These are phyloP conservation scores for Solanum habrochaites DNA, from an alignment of 257 asterid species.

Conservation along the genomic window DNA sequence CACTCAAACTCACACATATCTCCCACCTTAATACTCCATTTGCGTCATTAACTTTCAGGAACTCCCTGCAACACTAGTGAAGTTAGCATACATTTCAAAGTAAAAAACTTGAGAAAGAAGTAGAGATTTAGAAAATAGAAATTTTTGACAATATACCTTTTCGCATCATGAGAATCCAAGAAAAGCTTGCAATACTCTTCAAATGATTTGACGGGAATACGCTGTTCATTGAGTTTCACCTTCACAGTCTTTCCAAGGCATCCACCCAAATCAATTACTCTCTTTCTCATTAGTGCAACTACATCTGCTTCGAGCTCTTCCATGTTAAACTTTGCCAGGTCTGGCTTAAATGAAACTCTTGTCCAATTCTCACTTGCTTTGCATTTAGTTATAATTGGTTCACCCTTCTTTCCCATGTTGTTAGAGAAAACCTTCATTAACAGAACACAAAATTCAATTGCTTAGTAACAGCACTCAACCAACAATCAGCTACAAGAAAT, in stretches of 20 bases:
- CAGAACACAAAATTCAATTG: neutral
- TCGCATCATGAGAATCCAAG: conserved; percentile 34
- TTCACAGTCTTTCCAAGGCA: conserved; percentile 85
- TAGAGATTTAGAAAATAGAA: neutral
- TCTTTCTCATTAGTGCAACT: conserved; percentile 87
- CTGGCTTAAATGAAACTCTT: conserved; percentile 85
- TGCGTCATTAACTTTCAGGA: conserved; percentile 50
- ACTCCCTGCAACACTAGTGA: conserved; percentile 35
- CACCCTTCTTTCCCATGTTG: conserved; percentile 84
- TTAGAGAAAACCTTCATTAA: conserved; percentile 57
- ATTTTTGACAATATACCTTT: conserved; percentile 32
- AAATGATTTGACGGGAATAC: conserved; percentile 61
- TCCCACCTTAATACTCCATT: conserved; percentile 53
- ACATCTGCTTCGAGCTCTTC: conserved; percentile 80
- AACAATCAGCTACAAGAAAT: neutral
- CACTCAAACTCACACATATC: conserved; percentile 77
- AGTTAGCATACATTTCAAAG: neutral
- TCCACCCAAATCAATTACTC: conserved; percentile 87
- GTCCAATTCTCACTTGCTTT: conserved; percentile 85
- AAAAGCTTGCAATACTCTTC: conserved; percentile 75
- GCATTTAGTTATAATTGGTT: conserved; percentile 69
- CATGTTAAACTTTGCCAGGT: conserved; percentile 81
- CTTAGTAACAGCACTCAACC: neutral
- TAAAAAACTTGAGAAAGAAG: neutral
- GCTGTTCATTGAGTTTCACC: conserved; percentile 75